phyloP scores from a whole-genome alignment of 768 basidiomycete species.

The Russula virescens region DNA sequence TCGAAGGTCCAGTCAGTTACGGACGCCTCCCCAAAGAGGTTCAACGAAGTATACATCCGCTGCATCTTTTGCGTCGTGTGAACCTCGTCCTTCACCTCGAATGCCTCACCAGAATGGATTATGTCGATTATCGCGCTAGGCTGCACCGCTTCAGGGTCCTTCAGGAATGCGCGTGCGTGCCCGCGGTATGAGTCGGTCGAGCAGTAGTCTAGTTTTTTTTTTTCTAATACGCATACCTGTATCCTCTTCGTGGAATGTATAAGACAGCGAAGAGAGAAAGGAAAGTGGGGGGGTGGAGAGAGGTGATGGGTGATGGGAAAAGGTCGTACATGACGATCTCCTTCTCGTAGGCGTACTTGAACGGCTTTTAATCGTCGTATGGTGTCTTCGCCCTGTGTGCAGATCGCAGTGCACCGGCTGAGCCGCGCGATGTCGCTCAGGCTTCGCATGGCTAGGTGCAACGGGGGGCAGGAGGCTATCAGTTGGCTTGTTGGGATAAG shows the following conservation, averaged over 20 bases:
- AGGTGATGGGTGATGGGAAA: background rate
- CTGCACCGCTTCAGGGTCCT: constrained; percentile 89
- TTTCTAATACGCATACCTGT: constrained; percentile 98
- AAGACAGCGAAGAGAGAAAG: no score
- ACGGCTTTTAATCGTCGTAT: constrained; percentile 98
- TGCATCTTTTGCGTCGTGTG: constrained; percentile 77
- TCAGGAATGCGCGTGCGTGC: constrained; percentile 89
- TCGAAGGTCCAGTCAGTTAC: background rate
- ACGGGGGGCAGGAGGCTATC: background rate
- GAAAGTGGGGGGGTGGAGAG: no score
- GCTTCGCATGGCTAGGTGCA: constrained; percentile 81
- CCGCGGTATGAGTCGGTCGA: constrained; percentile 98
- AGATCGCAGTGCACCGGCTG: constrained; percentile 89
- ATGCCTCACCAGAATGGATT: constrained; percentile 92
- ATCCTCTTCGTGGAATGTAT: background rate
- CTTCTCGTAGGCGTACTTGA: constrained; percentile 99
- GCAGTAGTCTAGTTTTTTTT: constrained; percentile 98
- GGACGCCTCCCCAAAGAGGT: no score
- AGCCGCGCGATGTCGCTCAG: constrained; percentile 94
- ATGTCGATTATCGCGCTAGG: constrained; percentile 97
- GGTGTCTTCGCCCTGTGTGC: constrained; percentile 93
- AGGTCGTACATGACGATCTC: constrained; percentile 90
- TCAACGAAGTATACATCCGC: constrained; percentile 45
- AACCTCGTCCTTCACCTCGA: constrained; percentile 81
- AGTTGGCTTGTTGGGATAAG: background rate